Evolutionary conservation across 2,329 filamentous ascomycete species (phyloP).

Genomic region (Sarocladium brachiariae): DNA sequence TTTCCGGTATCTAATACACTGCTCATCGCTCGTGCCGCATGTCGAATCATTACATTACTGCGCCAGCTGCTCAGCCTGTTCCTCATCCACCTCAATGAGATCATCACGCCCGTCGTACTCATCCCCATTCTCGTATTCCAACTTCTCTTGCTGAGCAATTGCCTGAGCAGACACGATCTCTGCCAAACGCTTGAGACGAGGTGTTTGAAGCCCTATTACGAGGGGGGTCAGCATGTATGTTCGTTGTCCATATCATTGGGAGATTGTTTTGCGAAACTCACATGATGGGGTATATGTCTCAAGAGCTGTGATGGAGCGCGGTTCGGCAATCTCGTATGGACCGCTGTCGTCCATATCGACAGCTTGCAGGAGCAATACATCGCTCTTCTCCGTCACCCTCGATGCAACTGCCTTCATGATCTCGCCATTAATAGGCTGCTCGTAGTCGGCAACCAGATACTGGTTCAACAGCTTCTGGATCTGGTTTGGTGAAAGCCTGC

Average conservation of each 20-base stretch:
- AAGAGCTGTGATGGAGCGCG: slow-evolving; percentile 86
- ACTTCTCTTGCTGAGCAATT: slow-evolving; percentile 87
- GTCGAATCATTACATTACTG: slow-evolving; percentile 16
- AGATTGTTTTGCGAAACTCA: slow-evolving; percentile 39
- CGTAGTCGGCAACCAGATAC: slow-evolving; percentile 96
- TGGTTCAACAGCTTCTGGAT: slow-evolving; percentile 99
- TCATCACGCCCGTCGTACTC: slow-evolving; percentile 44
- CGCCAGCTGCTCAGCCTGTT: slow-evolving; percentile 19
- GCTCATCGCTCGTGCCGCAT: slow-evolving; percentile 9
- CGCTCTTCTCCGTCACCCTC: slow-evolving; percentile 95
- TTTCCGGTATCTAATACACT: not conserved
- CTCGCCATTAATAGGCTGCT: slow-evolving; percentile 98
- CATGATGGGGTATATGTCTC: slow-evolving; percentile 98
- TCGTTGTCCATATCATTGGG: slow-evolving; percentile 22
- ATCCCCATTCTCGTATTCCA: slow-evolving; percentile 47
- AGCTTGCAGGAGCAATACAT: slow-evolving; percentile 84
- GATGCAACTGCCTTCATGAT: slow-evolving; percentile 99
- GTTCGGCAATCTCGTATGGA: slow-evolving; percentile 97
- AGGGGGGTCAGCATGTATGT: slow-evolving; percentile 20
- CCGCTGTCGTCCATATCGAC: slow-evolving; percentile 99
- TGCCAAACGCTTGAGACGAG: slow-evolving; percentile 87
- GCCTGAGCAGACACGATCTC: slow-evolving; percentile 97
- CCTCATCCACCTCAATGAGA: slow-evolving; percentile 45
- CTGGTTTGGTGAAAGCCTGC: slow-evolving; percentile 91
- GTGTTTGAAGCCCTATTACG: slow-evolving; percentile 83